A percentile compares a stretch with the other conserved stretches of the same genome.
Conservation (phyloP, 2,329 filamentous ascomycete genomes). For the Lachnellula suecica region DNA sequence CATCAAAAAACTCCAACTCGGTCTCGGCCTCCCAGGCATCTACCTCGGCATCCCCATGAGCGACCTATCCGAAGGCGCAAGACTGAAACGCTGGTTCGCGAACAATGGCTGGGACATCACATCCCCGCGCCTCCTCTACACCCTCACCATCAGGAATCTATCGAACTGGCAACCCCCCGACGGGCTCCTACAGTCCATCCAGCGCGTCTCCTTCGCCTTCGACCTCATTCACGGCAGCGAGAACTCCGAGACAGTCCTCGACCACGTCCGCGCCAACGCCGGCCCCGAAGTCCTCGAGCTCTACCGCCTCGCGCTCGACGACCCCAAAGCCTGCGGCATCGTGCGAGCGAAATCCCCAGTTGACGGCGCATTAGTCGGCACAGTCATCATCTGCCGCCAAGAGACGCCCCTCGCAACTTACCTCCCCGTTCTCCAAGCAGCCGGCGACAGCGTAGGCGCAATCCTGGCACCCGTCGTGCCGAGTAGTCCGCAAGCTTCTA, state of each 20-base stretch:
- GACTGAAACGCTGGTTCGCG: constrained; percentile 75
- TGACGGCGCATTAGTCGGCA: constrained; percentile 62
- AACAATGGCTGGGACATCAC: constrained; percentile 83
- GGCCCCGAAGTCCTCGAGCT: constrained; percentile 63
- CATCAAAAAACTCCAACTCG: constrained; percentile 79
- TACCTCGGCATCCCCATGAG: constrained; percentile 81
- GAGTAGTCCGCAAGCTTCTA: constrained; percentile 60
- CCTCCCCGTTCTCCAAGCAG: constrained; percentile 57
- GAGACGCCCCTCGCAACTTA: constrained; percentile 58
- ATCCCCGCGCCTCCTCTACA: constrained; percentile 61
- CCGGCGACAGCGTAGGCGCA: constrained; percentile 54
- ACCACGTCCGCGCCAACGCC: constrained; percentile 64
- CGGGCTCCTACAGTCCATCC: constrained; percentile 57
- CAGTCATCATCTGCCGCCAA: constrained; percentile 62
- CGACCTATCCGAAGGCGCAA: constrained; percentile 46
- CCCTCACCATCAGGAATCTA: constrained; percentile 60
- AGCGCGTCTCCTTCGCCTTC: constrained; percentile 53
- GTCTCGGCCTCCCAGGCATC: constrained; percentile 77
- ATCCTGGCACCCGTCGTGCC: constrained; percentile 68
- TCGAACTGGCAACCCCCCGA: constrained; percentile 60
- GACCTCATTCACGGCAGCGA: constrained; percentile 65
- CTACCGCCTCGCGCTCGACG: constrained; percentile 63
- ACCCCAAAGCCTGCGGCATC: constrained; percentile 60
- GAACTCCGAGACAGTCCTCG: constrained; percentile 58
- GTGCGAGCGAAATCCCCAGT: constrained; percentile 63